Evolutionary conservation across 441 rosid species (phyloP).

Genomic region (Mallotus japonicus): DNA sequence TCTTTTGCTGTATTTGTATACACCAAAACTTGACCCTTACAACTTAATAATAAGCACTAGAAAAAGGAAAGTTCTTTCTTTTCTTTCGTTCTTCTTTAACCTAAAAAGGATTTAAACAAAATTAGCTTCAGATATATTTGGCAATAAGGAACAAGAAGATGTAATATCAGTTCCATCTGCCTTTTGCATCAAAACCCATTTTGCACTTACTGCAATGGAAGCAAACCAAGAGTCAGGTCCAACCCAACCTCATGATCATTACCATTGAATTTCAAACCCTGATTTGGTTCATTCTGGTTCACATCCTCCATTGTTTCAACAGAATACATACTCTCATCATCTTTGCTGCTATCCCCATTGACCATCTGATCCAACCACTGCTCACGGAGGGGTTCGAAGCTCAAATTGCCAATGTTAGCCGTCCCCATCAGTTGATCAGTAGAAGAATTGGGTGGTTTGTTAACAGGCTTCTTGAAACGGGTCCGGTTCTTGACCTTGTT

Average conservation of each 20-base stretch:
- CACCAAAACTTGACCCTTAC: conserved; percentile 17
- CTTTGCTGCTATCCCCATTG: conserved; percentile 26
- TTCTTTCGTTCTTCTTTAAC: not conserved
- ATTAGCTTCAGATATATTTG: not conserved
- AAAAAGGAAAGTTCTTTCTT: conserved; percentile 8
- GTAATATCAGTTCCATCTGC: not conserved
- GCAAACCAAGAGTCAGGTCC: conserved; percentile 51
- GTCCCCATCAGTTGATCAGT: not conserved
- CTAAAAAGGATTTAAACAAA: not conserved
- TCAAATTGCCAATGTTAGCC: not conserved
- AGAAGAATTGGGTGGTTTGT: conserved; percentile 20
- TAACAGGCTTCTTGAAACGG: conserved; percentile 35
- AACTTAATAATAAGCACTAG: not conserved
- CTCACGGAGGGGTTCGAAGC: conserved; percentile 28
- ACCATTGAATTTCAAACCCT: conserved; percentile 25
- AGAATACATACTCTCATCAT: conserved; percentile 41
- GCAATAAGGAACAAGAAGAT: not conserved
- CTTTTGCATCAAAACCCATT: not conserved
- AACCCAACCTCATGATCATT: conserved; percentile 34
- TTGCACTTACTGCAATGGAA: conserved; percentile 9
- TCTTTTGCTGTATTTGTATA: conserved; percentile 13
- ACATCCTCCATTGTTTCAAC: conserved; percentile 38
- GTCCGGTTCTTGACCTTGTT: conserved; percentile 23
- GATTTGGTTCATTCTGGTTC: conserved; percentile 13
- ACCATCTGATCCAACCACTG: conserved; percentile 24